Percentiles rank a stretch among this genome's conserved stretches.
Conservation (phyloP, 1,139 yeast species). For the Torulaspora globosa region DNA sequence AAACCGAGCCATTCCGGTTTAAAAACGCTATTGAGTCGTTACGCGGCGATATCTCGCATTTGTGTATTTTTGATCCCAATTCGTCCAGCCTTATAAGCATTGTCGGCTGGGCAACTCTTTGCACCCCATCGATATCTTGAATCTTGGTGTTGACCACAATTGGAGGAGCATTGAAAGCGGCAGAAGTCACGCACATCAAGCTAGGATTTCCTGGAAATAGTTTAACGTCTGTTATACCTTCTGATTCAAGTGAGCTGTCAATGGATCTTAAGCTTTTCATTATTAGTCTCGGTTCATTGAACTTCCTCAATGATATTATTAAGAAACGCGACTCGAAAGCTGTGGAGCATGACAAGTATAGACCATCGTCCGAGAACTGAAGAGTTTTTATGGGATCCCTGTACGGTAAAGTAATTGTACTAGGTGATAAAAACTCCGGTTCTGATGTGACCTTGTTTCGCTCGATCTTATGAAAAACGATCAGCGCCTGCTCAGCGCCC, state of each 20-base stretch:
- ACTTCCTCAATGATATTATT: conserved; percentile 63
- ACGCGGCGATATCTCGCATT: conserved; percentile 72
- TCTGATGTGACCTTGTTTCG: conserved; percentile 22
- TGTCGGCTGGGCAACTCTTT: conserved; percentile 51
- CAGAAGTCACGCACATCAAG: conserved; percentile 55
- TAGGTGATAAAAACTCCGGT: conserved; percentile 40
- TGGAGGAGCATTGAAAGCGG: conserved; percentile 57
- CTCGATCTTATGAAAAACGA: conserved; percentile 53
- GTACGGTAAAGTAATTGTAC: conserved; percentile 78
- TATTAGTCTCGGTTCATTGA: conserved; percentile 64
- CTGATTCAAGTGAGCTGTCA: conserved; percentile 66
- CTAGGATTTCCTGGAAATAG: conserved; percentile 60
- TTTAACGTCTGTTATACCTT: conserved; percentile 81
- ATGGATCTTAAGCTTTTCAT: conserved; percentile 60
- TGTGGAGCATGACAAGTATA: conserved; percentile 76
- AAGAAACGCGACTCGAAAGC: conserved; percentile 76
- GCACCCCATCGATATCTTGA: conserved; percentile 40
- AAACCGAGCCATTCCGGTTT: conserved; percentile 73
- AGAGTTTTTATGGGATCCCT: conserved; percentile 76
- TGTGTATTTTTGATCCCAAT: conserved; percentile 75
- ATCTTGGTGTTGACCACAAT: conserved; percentile 57
- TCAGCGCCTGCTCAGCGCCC: conserved; percentile 74
- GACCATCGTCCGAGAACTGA: conserved; percentile 65
- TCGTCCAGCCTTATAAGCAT: conserved; percentile 62
- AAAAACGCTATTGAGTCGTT: conserved; percentile 81